Base-by-base conservation (phyloP, 768 basidiomycete species). In the Kwoniella sp. region DNA sequence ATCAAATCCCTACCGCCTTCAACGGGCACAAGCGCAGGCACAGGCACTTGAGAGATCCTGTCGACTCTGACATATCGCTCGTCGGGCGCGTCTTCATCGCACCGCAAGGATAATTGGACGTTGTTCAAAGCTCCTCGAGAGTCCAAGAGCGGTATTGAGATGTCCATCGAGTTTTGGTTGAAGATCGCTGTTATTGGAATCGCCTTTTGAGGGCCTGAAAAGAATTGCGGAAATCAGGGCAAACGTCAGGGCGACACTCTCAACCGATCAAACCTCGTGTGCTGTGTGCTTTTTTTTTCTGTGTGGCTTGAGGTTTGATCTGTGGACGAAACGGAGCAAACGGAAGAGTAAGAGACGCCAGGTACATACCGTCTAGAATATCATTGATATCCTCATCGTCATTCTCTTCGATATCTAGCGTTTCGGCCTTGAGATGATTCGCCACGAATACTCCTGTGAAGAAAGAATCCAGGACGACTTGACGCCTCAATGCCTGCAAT, bases 371-470 rank as follows among this genome's bases (percentile, higher is more conserved):
- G 17, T 49, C 48, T 4, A 49, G 48, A 9, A 49, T 4, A 9
- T 59, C 48, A 22, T 56, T 21, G 6, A 37, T 21, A 26, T 44
- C 29, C n/a, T 51, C 58, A 36, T 60, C 33, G 40, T 60, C 58
- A 0, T 60, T n/a, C n/a, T n/a, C 48, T 30, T 60, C 58, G 12
- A 36, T 44, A 27, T 60, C 58, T 19, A 13, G 29, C 33, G 50
- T 53, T 19, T 60, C 58, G 3, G 48, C 17, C 48, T 49, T 9
- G 17, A 49, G 48, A 10, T 22, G 21, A 9, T 5, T 49, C 22
- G 25, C 48, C 9, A 24, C 48, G 17, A 49, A 49, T 22, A 49
- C 25, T 17, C 24, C 22, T 4, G 48, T 24, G 48, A 49, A 49
- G 10, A 49, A 26, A 25, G 22, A 22, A 22, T 49, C 24, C 22